Base-by-base conservation (phyloP, 768 basidiomycete species). In the Dentipellis fragilis region DNA sequence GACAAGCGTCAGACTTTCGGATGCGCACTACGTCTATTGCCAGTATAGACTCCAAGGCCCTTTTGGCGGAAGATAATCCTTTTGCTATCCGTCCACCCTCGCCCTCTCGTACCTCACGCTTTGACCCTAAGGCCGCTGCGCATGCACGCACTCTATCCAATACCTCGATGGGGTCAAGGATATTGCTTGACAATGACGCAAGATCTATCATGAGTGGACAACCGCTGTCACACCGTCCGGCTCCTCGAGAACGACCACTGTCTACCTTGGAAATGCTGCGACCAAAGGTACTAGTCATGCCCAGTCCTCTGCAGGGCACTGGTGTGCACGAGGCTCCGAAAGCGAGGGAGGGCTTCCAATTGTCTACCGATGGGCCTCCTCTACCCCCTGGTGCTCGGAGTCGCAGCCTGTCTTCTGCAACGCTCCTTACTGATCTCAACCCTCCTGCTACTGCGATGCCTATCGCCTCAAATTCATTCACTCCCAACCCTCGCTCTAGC, bases 251-350 rank as follows among this genome's bases (percentile, higher is more conserved):
- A 45, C 79, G 83, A 38, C 81, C 76, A 17, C 84, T 81, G 63
- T 90, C 89, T 10, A 86, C 87, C 11, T 61, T 85, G 55, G 89
- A 93, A 35, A 73, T 95, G 46, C 75, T 95, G 62, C 79, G 93
- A 19, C 93, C 93, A 1, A 93, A 93, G 67, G 78, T 93, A n/a
- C 83, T 96, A 47, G 83, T 96, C 58, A 95, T 96, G 93, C 93
- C 93, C 10, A 87, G 86, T 58, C 89, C 91, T 1, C 72, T 95
- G 38, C 88, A 93, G 62, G 71, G 75, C 51, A 63, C 69, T 16
- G 64, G 72, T 16, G 62, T 68, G 38, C 59, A 68, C 23, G 59
- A 69, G 19, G 59, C 73, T 16, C 66, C 64, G 60, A 35, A 52
- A 40, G 62, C 74, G 35, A 72, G 75, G 49, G 80, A 80, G 49